Base-by-base conservation (phyloP, 768 basidiomycete genomes). In the Hericium alpestre region DNA sequence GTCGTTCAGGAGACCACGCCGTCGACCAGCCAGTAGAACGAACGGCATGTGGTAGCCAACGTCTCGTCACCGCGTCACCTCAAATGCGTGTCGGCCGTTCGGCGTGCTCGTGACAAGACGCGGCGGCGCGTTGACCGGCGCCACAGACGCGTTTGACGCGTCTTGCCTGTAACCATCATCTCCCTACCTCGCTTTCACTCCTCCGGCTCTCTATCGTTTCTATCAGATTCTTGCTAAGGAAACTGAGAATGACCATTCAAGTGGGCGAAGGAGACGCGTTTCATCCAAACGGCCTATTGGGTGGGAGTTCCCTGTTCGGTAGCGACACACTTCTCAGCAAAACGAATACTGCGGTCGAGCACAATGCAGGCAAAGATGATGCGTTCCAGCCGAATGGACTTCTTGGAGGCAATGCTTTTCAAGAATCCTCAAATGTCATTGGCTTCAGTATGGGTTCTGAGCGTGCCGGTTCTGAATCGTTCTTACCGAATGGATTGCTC, bases 401-500 rank as follows among this genome's bases (percentile, higher is more conserved):
- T 13, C 43, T 46, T 5, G 38, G 27, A 46, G 22, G 39, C 18
- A 25, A 13, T 1, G 6, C 20, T 37, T 13, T 1, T 15, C 20
- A 20, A 32, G 32, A 32, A 32, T 32, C 32, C 8, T 32, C 32
- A 32, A 32, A 37, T 22, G 13, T 22, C 3, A 2, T 4, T 23
- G 8, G 38, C 7, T 25, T 46, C 54, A 11, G 25, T 41, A 11
- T 16, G 49, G 20, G 5, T 25, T 23, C 22, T 51, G 27, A 9
- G 13, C 23, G 25, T 20, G 25, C 20, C 6, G 22, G 25, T 51
- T 13, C 32, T 9, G 56, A 55, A n/a, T 22, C 25, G 22, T 54
- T 62, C 48, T 52, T 61, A n/a, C 52, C 54, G 11, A 58, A 62
- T 25, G 59, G 61, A 4, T 59, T 60, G 25, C 59, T 60, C 1